Evolutionary conservation across 257 asterid species (phyloP).

Genomic region (Haberlea rhodopensis): DNA sequence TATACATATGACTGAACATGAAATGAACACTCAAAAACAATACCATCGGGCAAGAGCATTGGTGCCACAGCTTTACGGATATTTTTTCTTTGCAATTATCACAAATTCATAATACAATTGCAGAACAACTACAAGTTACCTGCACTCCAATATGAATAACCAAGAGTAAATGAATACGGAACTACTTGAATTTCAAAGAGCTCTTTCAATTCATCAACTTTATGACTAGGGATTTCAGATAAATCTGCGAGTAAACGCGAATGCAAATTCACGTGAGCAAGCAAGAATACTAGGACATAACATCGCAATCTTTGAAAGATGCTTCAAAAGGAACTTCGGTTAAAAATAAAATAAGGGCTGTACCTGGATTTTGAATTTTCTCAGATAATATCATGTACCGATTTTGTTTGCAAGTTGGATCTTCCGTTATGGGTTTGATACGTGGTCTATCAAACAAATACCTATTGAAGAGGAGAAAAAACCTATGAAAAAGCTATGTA

Average conservation of each 20-base stretch:
- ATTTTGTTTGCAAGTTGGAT: conserved; percentile 64
- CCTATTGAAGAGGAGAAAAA: conserved; percentile 34
- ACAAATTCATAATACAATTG: too few species aligned
- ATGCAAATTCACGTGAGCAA: conserved; percentile 3
- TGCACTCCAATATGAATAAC: too few species aligned
- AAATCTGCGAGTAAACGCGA: conserved; percentile 56
- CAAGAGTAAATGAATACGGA: too few species aligned
- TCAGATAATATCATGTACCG: conserved; percentile 79
- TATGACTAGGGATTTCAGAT: conserved; percentile 63
- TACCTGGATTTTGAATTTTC: conserved; percentile 59
- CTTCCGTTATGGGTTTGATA: conserved; percentile 77
- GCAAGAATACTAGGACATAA: neutral
- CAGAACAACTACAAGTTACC: too few species aligned
- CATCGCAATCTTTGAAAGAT: neutral
- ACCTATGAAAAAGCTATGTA: conserved; percentile 2
- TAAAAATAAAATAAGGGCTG: neutral
- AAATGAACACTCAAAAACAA: too few species aligned
- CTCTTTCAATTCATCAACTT: conserved; percentile 67
- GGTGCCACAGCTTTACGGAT: too few species aligned
- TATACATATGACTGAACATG: too few species aligned
- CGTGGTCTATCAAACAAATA: conserved; percentile 83
- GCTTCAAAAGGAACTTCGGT: neutral
- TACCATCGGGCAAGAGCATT: too few species aligned
- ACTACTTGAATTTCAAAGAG: conserved; percentile 69
- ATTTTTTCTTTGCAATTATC: too few species aligned